A percentile compares a stretch with the other conserved stretches of the same genome.
Conservation (phyloP, 345 rosid species). For the Erysimum cheiranthoides region DNA sequence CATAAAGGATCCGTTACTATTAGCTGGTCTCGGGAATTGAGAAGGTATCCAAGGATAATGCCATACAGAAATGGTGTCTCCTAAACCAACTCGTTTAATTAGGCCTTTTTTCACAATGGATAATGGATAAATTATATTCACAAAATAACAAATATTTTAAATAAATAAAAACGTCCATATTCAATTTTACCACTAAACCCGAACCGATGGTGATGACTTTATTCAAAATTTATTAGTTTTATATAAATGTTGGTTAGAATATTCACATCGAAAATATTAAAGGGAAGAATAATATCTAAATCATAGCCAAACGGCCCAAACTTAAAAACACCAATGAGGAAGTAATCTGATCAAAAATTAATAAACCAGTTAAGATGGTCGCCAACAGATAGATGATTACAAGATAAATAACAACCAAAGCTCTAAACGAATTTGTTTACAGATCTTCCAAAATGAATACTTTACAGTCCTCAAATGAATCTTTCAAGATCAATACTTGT, state of each 20-base stretch:
- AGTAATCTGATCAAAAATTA: background rate
- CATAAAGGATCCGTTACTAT: no score
- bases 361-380: constrained; percentile 16
- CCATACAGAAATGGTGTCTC: no score
- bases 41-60: no score
- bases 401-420: constrained; percentile 21
- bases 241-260: background rate
- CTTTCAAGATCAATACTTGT: constrained; percentile 15
- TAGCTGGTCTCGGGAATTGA: no score
- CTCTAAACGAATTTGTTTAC: constrained; percentile 30
- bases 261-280: background rate
- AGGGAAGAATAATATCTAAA: background rate
- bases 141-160: background rate
- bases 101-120: no score
- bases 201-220: background rate
- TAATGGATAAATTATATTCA: background rate
- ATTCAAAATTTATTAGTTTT: background rate
- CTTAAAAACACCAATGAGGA: background rate
- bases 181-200: background rate
- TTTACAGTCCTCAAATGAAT: constrained; percentile 18
- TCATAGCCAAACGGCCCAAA: background rate
- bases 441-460: constrained; percentile 27
- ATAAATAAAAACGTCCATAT: no score
- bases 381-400: constrained; percentile 10
- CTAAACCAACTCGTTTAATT: no score